A percentile compares a stretch with the other conserved stretches of the same genome.
These are phyloP conservation scores for Rossbeevera mucosa DNA, from an alignment of 768 basidiomycete species.

Conservation along the genomic window DNA sequence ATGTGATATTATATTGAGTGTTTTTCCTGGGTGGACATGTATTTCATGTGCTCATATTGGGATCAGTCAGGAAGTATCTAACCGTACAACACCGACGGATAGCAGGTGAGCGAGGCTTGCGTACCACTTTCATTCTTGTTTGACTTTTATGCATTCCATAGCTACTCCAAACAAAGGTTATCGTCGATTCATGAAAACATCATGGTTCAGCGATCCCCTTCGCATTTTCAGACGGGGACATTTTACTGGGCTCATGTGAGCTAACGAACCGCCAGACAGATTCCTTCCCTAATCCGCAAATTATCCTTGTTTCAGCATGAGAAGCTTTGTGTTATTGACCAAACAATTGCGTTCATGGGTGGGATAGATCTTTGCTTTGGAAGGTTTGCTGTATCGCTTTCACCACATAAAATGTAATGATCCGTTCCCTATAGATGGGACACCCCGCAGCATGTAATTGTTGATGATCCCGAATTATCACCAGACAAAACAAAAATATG, in stretches of 20 bases:
- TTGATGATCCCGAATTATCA: slow-evolving; percentile 73
- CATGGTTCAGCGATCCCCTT: slow-evolving; percentile 94
- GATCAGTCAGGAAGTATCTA: slow-evolving; percentile 88
- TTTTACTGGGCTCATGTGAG: slow-evolving; percentile 98
- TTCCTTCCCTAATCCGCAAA: not conserved
- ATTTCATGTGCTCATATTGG: slow-evolving; percentile 1
- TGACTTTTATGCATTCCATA: slow-evolving; percentile 24
- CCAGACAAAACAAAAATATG: slow-evolving; percentile 69
- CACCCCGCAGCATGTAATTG: slow-evolving; percentile 86
- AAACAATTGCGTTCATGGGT: slow-evolving; percentile 97
- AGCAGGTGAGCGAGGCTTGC: slow-evolving; percentile 61
- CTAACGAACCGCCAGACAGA: not conserved
- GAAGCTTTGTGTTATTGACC: slow-evolving; percentile 96
- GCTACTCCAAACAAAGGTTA: slow-evolving; percentile 84
- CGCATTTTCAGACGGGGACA: slow-evolving; percentile 95
- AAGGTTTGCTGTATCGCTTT: slow-evolving; percentile 38
- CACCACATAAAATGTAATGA: not conserved
- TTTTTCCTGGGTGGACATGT: not conserved
- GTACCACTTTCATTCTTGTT: not conserved
- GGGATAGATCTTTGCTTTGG: slow-evolving; percentile 94
- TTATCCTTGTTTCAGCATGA: slow-evolving; percentile 62
- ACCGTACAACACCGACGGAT: slow-evolving; percentile 88
- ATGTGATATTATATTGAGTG: slow-evolving; percentile 88
- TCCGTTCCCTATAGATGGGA: slow-evolving; percentile 66
- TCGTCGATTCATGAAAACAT: slow-evolving; percentile 84